Evolutionary conservation across 768 basidiomycete genomes (phyloP).

Genomic region (Paxillus involutus): DNA sequence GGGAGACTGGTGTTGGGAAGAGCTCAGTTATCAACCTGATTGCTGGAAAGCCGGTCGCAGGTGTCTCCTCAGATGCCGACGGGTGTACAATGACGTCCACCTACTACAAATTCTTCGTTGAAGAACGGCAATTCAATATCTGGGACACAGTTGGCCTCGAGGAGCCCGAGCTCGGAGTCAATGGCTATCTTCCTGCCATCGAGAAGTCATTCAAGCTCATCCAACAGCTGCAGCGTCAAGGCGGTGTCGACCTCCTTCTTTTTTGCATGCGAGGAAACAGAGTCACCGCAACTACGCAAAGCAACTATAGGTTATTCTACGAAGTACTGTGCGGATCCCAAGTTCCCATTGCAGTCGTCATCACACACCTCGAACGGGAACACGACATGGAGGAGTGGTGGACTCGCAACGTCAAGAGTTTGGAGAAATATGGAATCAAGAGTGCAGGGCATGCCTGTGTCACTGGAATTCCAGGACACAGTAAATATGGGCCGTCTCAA

Average conservation of each 20-base stretch:
- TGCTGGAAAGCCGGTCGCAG: slow-evolving; percentile 23
- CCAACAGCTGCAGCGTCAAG: slow-evolving; percentile 22
- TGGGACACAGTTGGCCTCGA: slow-evolving; percentile 39
- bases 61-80: slow-evolving; percentile 24
- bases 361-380: slow-evolving; percentile 43
- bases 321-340: slow-evolving; percentile 39
- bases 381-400: slow-evolving; percentile 35
- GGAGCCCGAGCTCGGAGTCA: slow-evolving; percentile 26
- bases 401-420: slow-evolving; percentile 23
- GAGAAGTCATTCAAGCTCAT: slow-evolving; percentile 34
- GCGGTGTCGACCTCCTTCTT: slow-evolving; percentile 41
- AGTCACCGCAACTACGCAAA: slow-evolving; percentile 27
- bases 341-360: slow-evolving; percentile 31
- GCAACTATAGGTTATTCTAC: slow-evolving; percentile 36
- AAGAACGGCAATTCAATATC: slow-evolving; percentile 16
- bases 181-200: slow-evolving; percentile 28
- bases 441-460: slow-evolving; percentile 35
- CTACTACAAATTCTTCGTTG: slow-evolving; percentile 25
- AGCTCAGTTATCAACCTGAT: slow-evolving; percentile 36
- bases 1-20: slow-evolving; percentile 41
- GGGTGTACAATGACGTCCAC: slow-evolving; percentile 40
- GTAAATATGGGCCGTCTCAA: slow-evolving; percentile 27
- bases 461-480: slow-evolving; percentile 29
- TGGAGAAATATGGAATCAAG: slow-evolving; percentile 26
- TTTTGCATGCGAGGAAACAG: slow-evolving; percentile 43